These are phyloP conservation scores for Keithomyces neogunnii DNA, from an alignment of 2,329 filamentous ascomycete genomes.

Conservation along the genomic window DNA sequence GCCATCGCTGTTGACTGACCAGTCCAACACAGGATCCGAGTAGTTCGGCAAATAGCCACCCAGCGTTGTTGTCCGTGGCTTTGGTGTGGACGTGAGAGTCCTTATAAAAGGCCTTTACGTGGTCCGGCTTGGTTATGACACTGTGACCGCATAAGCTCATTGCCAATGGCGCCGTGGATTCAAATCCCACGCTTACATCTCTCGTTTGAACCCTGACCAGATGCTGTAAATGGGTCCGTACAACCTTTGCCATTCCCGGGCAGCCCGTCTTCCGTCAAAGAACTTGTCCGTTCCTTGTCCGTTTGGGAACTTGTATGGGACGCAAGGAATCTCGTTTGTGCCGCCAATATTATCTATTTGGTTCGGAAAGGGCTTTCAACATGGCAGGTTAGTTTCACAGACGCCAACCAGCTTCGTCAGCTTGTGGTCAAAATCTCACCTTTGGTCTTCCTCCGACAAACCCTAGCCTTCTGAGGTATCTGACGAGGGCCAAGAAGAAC, in stretches of 20 bases:
- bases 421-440: no score
- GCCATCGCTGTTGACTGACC: slow-evolving; percentile 3
- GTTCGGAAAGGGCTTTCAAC: not conserved
- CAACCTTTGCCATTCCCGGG: not conserved
- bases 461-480: no score
- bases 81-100: slow-evolving; percentile 7
- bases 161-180: no score
- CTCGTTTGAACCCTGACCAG: slow-evolving; percentile 6
- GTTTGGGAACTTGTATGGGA: slow-evolving; percentile 2
- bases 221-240: slow-evolving; percentile 6
- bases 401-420: no score
- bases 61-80: slow-evolving; percentile 4
- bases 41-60: slow-evolving; percentile 6
- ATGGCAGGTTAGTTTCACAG: no score
- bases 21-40: slow-evolving; percentile 7
- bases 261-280: slow-evolving; percentile 2
- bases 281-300: slow-evolving; percentile 7
- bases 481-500: no score
- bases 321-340: not conserved
- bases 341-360: not conserved
- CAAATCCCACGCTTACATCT: slow-evolving; percentile 4
- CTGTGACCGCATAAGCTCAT: not conserved
- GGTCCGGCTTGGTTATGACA: slow-evolving; percentile 4
- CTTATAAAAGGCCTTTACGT: slow-evolving; percentile 5
- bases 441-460: no score